Conservation (phyloP, 164 flowering plant genomes). For the Magnolia kwangsiensis region DNA sequence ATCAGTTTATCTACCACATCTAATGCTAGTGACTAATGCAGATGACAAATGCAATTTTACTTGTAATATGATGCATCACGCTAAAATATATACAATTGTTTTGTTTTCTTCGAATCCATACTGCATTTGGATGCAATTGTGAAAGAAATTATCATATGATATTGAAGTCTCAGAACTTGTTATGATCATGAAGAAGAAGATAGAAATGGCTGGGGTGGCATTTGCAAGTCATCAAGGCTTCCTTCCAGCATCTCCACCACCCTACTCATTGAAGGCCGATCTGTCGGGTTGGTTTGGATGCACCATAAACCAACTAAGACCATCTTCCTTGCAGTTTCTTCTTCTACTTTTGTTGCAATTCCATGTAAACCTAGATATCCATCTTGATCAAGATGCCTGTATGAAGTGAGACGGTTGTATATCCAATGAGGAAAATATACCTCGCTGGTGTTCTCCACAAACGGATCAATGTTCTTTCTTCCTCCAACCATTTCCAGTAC, state of each 20-base stretch:
- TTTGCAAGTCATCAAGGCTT: background rate
- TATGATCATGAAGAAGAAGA: background rate
- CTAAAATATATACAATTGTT: too few species aligned
- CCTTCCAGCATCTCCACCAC: slow-evolving; percentile 13
- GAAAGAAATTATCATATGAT: too few species aligned
- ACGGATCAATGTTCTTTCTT: background rate
- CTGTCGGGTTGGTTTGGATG: slow-evolving; percentile 5
- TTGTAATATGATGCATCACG: background rate
- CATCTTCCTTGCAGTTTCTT: slow-evolving; percentile 5
- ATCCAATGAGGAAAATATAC: slow-evolving; percentile 9
- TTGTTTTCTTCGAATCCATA: too few species aligned
- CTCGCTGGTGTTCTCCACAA: slow-evolving; percentile 2
- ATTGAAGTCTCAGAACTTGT: background rate
- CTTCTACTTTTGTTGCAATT: background rate
- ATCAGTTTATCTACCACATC: slow-evolving; percentile 21
- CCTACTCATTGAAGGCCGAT: slow-evolving; percentile 1
- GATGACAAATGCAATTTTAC: too few species aligned
- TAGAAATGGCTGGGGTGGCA: slow-evolving; percentile 8
- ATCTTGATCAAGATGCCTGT: background rate
- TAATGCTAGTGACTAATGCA: slow-evolving; percentile 12
- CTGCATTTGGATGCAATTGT: too few species aligned
- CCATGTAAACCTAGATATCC: background rate
- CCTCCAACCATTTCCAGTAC: slow-evolving; percentile 5
- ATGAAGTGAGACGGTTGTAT: background rate
- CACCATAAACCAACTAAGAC: slow-evolving; percentile 7